Percentiles rank a stretch among this genome's conserved stretches.
Conservation (phyloP, 2,329 filamentous ascomycete species). For the Hypoxylon sp. region DNA sequence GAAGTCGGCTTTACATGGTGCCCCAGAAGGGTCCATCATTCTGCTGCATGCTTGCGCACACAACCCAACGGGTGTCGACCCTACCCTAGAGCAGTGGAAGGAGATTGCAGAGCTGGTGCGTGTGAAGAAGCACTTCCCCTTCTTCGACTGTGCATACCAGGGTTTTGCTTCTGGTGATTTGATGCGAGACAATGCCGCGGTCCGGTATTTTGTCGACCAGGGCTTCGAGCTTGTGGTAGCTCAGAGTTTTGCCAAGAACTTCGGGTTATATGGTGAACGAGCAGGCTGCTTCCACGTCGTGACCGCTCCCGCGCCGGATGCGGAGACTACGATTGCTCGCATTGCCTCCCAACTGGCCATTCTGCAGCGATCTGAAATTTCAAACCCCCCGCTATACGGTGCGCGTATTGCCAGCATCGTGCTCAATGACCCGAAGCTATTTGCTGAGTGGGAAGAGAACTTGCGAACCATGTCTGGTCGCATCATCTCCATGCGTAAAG, state of each 20-base stretch:
- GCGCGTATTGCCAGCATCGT: constrained; percentile 87
- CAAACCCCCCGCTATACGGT: constrained; percentile 94
- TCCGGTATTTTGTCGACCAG: constrained; percentile 92
- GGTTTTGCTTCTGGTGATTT: constrained; percentile 96
- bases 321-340: constrained; percentile 68
- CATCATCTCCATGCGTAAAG: constrained; percentile 90
- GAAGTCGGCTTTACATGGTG: constrained; percentile 75
- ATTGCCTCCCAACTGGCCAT: constrained; percentile 92
- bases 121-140: constrained; percentile 88
- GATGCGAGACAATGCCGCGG: constrained; percentile 85
- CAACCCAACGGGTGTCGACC: constrained; percentile 97
- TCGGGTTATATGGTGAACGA: constrained; percentile 96
- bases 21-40: constrained; percentile 84
- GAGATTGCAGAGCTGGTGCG: constrained; percentile 83
- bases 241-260: constrained; percentile 98
- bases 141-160: constrained; percentile 98
- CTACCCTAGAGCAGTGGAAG: constrained; percentile 93
- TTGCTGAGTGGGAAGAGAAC: constrained; percentile 92
- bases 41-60: constrained; percentile 96
- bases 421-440: constrained; percentile 84
- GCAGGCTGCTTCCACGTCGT: constrained; percentile 97
- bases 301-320: constrained; percentile 76
- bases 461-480: constrained; percentile 93
- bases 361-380: constrained; percentile 96
- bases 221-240: constrained; percentile 90